Base-by-base conservation (phyloP, 2,329 filamentous ascomycete species). In the Gliomastix tumulicola region DNA sequence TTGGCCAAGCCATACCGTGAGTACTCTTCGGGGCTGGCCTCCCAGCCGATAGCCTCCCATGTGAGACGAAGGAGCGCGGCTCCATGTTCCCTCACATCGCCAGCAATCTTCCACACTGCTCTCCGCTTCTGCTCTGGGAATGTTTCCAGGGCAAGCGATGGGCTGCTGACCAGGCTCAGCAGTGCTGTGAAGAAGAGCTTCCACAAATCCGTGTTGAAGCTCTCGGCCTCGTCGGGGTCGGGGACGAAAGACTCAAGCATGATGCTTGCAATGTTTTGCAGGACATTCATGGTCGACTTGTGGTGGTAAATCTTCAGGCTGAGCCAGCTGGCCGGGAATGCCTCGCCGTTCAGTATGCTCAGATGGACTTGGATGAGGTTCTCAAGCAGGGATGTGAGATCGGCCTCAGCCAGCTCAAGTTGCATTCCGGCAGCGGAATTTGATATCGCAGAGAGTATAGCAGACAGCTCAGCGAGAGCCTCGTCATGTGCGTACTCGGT, bases 101-200 rank as follows among this genome's bases (percentile, higher is more conserved):
- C 92, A 5, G 90, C 92, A 54, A 98, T 96, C 65, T 97, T 98
- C 92, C 94, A 98, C 2, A 97, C 90, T 1, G 92, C 90, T 38
- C 92, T 73, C 32, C 92, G 74, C 64, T 97, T 98, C 62, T 98
- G 92, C 57, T 98, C 94, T 0, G 92, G 88, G 54, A 96, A 97
- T 0, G 89, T 95, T 56, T 98, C 92, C 25, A 98, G 73, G 0
- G 92, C 89, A 16, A 98, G 72, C 1, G 84, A 86, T 23, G 89
- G 81, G 51, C 88, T 96, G 6, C 87, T 86, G 4, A 98, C 87
- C 4, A 97, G 79, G 53, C 86, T 88, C 20, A 98, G 71, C 21
- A 98, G 66, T 0, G 88, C 90, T 15, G 82, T 84, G 55, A 98
- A 96, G 64, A 95, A 96, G 21, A 84, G 71, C 46, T 90, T 89